A percentile compares a stretch with the other conserved stretches of the same genome.
Conservation (phyloP, 2,329 filamentous ascomycete species). For the Cercospora canescens region DNA sequence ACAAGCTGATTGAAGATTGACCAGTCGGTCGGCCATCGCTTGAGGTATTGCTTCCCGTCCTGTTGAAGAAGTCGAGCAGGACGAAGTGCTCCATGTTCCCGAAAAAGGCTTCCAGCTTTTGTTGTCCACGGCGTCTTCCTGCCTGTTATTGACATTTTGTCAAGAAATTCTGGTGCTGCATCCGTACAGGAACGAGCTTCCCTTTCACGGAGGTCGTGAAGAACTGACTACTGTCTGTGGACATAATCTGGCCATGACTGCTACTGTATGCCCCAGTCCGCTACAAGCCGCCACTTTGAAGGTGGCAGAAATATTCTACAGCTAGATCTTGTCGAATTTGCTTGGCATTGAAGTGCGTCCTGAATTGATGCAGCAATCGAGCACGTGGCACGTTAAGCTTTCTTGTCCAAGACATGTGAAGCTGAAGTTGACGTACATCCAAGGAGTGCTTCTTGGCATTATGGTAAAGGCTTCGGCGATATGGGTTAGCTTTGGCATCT, state of each 20-base stretch:
- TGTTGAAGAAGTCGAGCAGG: slow-evolving; percentile 37
- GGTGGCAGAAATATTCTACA: neutral
- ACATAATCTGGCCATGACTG: neutral
- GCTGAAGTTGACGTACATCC: neutral
- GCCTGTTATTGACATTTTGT: neutral
- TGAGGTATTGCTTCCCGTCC: slow-evolving; percentile 33
- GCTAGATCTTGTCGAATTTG: neutral
- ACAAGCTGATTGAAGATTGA: slow-evolving; percentile 63
- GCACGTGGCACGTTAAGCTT: slow-evolving; percentile 5
- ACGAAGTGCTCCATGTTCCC: slow-evolving; percentile 19
- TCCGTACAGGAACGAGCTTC: neutral
- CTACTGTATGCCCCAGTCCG: neutral
- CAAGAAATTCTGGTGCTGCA: neutral
- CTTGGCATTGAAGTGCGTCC: neutral
- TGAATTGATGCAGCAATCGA: neutral
- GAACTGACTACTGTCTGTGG: neutral
- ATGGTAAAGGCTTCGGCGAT: too few species aligned
- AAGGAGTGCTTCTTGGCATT: neutral
- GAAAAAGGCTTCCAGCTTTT: neutral
- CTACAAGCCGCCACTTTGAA: neutral
- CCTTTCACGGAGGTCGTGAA: neutral
- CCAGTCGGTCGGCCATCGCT: slow-evolving; percentile 38
- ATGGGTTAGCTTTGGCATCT: too few species aligned
- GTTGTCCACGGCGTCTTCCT: neutral
- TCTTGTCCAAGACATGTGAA: neutral